Conservation (phyloP, 345 rosid species). For the Eutrema japonicum region DNA sequence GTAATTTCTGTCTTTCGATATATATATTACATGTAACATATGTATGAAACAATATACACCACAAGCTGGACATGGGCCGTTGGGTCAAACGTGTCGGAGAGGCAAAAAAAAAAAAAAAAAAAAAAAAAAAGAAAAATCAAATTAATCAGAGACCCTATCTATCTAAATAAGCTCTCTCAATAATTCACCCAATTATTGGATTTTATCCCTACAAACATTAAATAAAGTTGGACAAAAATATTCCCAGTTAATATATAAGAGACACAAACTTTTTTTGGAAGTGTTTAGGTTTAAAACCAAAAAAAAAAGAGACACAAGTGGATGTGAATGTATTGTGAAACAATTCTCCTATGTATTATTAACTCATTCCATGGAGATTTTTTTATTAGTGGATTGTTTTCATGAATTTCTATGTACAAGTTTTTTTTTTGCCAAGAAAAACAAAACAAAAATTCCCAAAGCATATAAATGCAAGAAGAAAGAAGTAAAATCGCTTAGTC, state of each 20-base stretch:
- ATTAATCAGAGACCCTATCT: slow-evolving; percentile 38
- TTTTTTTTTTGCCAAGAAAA: neutral
- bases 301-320: neutral
- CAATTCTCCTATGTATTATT: too few species aligned
- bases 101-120: neutral
- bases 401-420: too few species aligned
- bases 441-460: neutral
- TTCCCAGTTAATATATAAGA: too few species aligned
- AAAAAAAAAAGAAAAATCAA: neutral
- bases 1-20: neutral
- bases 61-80: slow-evolving; percentile 30
- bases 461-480: neutral
- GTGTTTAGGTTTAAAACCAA: too few species aligned
- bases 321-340: slow-evolving; percentile 1
- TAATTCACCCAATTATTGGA: slow-evolving; percentile 42
- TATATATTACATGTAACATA: neutral
- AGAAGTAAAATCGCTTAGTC: neutral
- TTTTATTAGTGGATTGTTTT: too few species aligned
- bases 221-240: neutral
- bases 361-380: too few species aligned
- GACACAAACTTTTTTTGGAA: too few species aligned
- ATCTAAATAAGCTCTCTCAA: slow-evolving; percentile 38
- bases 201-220: slow-evolving; percentile 20
- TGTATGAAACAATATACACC: slow-evolving; percentile 17
- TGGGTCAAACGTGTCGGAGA: slow-evolving; percentile 45